Conservation (phyloP, 345 rosid genomes). For the Ricinus communis region DNA sequence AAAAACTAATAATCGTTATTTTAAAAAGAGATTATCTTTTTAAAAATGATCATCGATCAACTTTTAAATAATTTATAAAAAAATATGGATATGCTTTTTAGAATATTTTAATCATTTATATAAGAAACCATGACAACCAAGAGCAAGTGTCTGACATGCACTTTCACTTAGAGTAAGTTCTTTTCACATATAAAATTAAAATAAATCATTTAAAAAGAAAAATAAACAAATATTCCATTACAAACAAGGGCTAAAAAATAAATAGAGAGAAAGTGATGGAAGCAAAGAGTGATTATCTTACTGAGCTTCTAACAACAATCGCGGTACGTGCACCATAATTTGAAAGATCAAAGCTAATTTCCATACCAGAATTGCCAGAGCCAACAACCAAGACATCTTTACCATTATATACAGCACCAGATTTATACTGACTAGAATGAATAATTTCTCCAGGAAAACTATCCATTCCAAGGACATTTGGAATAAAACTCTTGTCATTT, state of each 20-base stretch:
- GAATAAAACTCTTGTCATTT: slow-evolving; percentile 4
- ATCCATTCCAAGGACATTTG: slow-evolving; percentile 11
- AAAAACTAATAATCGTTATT: background rate
- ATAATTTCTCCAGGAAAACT: slow-evolving; percentile 1
- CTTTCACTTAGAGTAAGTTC: no score
- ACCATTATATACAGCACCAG: slow-evolving; percentile 1
- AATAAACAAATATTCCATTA: no score
- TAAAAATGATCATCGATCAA: no score
- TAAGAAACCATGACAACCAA: no score
- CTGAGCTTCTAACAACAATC: background rate
- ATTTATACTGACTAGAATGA: slow-evolving; percentile 14
- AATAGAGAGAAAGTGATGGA: no score
- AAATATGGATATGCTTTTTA: no score
- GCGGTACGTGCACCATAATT: background rate
- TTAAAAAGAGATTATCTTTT: background rate
- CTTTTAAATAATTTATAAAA: no score
- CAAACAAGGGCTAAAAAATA: no score
- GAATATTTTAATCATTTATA: no score
- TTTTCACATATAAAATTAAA: no score
- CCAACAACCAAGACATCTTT: slow-evolving; percentile 21
- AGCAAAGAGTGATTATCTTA: background rate
- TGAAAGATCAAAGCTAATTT: slow-evolving; percentile 5
- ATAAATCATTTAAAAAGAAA: no score
- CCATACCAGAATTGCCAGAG: slow-evolving; percentile 23
- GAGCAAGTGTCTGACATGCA: no score